Base-by-base conservation (phyloP, 2,329 filamentous ascomycete species). In the Botrytis deweyae region DNA sequence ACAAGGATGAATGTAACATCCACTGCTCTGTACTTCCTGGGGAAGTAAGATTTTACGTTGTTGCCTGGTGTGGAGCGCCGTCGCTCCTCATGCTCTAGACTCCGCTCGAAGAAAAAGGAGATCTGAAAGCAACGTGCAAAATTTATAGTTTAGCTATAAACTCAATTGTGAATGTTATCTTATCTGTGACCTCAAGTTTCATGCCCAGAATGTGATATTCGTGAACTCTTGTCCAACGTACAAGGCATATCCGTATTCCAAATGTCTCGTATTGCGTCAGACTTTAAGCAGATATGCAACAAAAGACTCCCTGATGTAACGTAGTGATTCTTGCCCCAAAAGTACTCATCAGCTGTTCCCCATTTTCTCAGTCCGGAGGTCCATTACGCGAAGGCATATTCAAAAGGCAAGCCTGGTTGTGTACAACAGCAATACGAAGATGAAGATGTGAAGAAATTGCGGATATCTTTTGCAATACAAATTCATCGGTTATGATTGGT, bases 401-500 rank as follows among this genome's bases (percentile, higher is more conserved):
- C 25, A 12, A 42, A n/a, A 44, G 38, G 38, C n/a, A 29, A n/a
- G 9, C 16, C 9, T 42, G 4, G n/a, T 22, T n/a, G 29, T 3
- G 14, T 44, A 12, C 16, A 29, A 29, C 16, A 40, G n/a, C 1
- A n/a, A 42, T 58, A 58, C 7, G n/a, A 58, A 33, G n/a, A 55
- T 18, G 52, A 42, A 42, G 38, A 29, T 29, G 22, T 64, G n/a
- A 64, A 64, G 29, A 20, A 33, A 44, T 44, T 9, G n/a, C 9
- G n/a, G n/a, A 33, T 29, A 55, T 40, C 46, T 67, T 67, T 8
- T 38, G 42, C 55, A 71, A 71, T 64, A 40, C 33, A 49, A 65
- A 71, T 65, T 29, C 7, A 25, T 33, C 55, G 12, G n/a, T 46
- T 25, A 36, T 58, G 38, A 72, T 72, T 72, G 70, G 70, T 16